phyloP scores from a whole-genome alignment of 164 flowering plant species.

The Dillenia turbinata region DNA sequence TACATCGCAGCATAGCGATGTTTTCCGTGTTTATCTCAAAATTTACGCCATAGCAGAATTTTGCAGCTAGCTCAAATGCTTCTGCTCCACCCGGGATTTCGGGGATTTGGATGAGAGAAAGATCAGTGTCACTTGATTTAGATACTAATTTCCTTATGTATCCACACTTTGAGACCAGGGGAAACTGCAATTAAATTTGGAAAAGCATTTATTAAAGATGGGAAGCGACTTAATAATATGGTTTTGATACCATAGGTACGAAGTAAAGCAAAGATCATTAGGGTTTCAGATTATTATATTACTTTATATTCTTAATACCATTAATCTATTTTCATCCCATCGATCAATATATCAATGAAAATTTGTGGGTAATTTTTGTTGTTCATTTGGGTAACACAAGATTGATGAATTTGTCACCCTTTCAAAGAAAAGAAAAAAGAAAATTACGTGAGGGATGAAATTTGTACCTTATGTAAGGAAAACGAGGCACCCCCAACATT shows the following conservation, averaged over 20 bases:
- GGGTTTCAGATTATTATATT: no score
- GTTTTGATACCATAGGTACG: no score
- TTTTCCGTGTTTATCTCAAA: conserved; percentile 79
- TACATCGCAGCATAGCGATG: conserved; percentile 78
- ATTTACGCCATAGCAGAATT: conserved; percentile 91
- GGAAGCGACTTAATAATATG: no score
- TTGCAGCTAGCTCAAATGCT: conserved; percentile 81
- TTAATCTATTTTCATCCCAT: no score
- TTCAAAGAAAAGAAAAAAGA: not conserved
- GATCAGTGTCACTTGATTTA: conserved; percentile 56
- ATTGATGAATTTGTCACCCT: not conserved
- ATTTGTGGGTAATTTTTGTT: not conserved
- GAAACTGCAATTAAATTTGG: conserved; percentile 54
- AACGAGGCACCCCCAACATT: conserved; percentile 65
- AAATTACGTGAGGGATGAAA: not conserved
- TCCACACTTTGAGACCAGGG: conserved; percentile 87
- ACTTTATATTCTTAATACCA: no score
- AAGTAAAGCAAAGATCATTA: no score
- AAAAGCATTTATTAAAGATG: not conserved
- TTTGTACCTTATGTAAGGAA: conserved; percentile 77
- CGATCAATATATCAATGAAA: no score
- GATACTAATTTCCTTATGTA: conserved; percentile 70
- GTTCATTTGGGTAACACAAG: not conserved
- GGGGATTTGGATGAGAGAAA: conserved; percentile 46
- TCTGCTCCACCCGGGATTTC: conserved; percentile 85